Evolutionary conservation across 1,284 basidiomycete genomes (phyloP).

Genomic region (Meripilus lineatus): DNA sequence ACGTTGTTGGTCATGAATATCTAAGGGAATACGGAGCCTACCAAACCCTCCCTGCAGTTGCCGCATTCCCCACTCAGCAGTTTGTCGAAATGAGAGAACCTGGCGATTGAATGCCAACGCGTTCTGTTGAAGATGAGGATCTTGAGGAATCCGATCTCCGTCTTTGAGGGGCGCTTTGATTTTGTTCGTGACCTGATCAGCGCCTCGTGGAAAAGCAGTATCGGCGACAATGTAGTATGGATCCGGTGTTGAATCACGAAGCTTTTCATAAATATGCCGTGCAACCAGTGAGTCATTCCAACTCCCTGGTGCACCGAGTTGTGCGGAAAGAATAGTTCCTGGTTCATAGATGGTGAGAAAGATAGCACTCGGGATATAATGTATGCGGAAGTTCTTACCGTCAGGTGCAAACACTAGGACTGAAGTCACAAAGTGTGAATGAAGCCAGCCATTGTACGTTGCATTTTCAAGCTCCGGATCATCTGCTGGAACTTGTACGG

Average conservation of each 20-base stretch:
- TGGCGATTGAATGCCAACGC: conserved; percentile 23
- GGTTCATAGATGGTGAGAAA: no score
- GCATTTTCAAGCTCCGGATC: conserved; percentile 41
- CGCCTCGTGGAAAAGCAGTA: conserved; percentile 38
- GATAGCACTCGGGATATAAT: no score
- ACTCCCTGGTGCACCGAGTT: conserved; percentile 39
- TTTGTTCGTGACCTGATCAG: conserved; percentile 24
- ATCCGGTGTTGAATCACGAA: conserved; percentile 28
- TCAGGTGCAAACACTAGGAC: conserved; percentile 26
- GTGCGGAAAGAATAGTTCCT: conserved; percentile 28
- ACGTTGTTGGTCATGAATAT: conserved; percentile 21
- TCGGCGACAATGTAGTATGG: conserved; percentile 39
- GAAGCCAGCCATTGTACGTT: conserved; percentile 45
- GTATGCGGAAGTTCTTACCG: no score
- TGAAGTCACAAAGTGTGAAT: conserved; percentile 33
- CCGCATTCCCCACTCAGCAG: conserved; percentile 43
- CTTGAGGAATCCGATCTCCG: conserved; percentile 20
- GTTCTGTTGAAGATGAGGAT: not conserved
- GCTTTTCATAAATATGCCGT: conserved; percentile 31
- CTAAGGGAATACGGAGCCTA: conserved; percentile 32
- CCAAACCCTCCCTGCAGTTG: conserved; percentile 39
- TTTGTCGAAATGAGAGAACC: conserved; percentile 35
- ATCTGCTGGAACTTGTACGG: conserved; percentile 16
- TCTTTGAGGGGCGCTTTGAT: conserved; percentile 39
- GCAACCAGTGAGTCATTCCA: conserved; percentile 44